Evolutionary conservation across 2,329 filamentous ascomycete genomes (phyloP).

Genomic region (Sphaerulina populicola): DNA sequence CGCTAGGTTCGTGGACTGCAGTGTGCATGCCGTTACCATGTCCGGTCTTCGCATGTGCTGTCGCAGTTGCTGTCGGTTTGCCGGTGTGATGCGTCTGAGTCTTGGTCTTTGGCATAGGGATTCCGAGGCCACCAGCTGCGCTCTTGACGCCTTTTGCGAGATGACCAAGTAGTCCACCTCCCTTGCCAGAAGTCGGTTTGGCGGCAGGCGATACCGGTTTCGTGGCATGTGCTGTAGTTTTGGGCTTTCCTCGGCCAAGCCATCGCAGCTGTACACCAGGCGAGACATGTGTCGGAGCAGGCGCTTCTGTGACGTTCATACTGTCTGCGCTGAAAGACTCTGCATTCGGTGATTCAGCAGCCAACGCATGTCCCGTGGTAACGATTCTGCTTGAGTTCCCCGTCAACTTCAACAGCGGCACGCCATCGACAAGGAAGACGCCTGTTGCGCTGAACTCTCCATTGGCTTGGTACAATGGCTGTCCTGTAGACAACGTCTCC

Average conservation of each 20-base stretch:
- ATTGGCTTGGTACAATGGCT: constrained; percentile 3
- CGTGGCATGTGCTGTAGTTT: not conserved
- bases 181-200: not conserved
- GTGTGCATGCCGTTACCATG: not conserved
- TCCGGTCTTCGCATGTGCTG: not conserved
- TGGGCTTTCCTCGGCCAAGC: not conserved
- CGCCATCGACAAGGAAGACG: constrained; percentile 3
- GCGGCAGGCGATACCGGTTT: not conserved
- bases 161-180: not conserved
- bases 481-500: not conserved
- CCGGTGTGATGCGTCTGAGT: not conserved
- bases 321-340: not conserved
- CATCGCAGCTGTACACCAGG: not conserved
- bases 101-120: not conserved
- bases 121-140: not conserved
- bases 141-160: not conserved
- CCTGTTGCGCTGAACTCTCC: constrained; percentile 1
- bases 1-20: not conserved
- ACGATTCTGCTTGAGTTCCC: not conserved
- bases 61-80: not conserved
- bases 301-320: not conserved
- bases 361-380: not conserved
- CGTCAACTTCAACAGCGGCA: constrained; percentile 1
- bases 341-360: not conserved
- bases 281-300: not conserved